Percentiles rank a stretch among this genome's conserved stretches.
These are phyloP conservation scores for Pseudognaphalium luteoalbum DNA, from an alignment of 129 eudicot genomes.

Conservation along the genomic window DNA sequence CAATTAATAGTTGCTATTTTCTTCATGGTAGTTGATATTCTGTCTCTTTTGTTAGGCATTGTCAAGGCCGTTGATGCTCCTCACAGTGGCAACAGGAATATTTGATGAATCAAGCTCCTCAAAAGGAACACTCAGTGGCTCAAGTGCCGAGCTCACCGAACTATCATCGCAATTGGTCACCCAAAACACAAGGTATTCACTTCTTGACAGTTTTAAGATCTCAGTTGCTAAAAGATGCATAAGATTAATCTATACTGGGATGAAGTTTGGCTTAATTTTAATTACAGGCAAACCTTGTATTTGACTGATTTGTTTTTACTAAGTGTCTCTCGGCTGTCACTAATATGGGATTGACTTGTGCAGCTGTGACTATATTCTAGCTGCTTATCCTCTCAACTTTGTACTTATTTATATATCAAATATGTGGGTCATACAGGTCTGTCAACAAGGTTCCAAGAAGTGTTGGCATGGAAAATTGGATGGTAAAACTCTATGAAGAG, in stretches of 20 bases:
- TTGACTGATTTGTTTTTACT: neutral
- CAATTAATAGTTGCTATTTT: neutral
- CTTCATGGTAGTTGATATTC: constrained; percentile 8
- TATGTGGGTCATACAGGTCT: constrained; percentile 34
- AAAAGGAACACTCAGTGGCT: constrained; percentile 40
- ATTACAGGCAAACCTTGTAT: neutral
- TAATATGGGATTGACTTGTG: neutral
- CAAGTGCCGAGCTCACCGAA: constrained; percentile 41
- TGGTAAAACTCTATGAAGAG: constrained; percentile 50
- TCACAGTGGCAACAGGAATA: constrained; percentile 58
- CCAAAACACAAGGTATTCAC: constrained; percentile 44
- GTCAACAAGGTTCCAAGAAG: constrained; percentile 26
- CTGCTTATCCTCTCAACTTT: neutral
- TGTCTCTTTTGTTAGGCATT: constrained; percentile 39
- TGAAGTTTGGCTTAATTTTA: neutral
- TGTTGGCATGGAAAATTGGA: constrained; percentile 43
- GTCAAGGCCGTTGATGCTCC: constrained; percentile 70
- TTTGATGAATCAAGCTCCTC: constrained; percentile 37
- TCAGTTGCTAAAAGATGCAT: neutral
- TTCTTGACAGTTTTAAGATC: constrained; percentile 14
- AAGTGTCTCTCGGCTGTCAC: neutral
- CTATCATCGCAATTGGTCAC: constrained; percentile 33
- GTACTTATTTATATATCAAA: neutral
- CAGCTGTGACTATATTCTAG: neutral
- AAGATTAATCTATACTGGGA: neutral